Percentiles rank a stretch among this genome's conserved stretches.
These are phyloP conservation scores for Kodamaea fukazawae DNA, from an alignment of 805 yeast species.

Conservation along the genomic window DNA sequence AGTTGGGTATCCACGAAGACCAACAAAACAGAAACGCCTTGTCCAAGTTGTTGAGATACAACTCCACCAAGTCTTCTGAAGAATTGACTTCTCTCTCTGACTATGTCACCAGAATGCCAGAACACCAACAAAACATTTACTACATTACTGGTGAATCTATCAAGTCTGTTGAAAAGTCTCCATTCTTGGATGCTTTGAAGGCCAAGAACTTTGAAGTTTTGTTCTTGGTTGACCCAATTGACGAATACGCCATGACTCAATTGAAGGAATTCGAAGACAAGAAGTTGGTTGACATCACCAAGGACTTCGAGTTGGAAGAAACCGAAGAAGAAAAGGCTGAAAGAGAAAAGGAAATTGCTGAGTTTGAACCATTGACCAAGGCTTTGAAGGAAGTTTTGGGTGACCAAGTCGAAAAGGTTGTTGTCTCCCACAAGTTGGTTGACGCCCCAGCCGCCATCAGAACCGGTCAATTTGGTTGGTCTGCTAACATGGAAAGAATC, in stretches of 20 bases:
- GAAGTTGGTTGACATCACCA: conserved; percentile 97
- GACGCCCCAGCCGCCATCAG: conserved; percentile 99
- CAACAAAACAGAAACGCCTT: conserved; percentile 94
- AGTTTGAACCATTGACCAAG: conserved; percentile 89
- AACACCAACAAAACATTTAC: conserved; percentile 99
- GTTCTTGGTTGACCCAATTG: conserved; percentile 98
- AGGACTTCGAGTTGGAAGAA: conserved; percentile 98
- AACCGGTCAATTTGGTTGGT: conserved; percentile 99
- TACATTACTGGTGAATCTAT: conserved; percentile 98
- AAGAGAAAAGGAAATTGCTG: conserved; percentile 91
- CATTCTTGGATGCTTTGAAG: conserved; percentile 97
- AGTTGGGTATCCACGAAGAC: conserved; percentile 99
- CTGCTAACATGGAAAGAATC: conserved; percentile 99
- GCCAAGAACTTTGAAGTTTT: conserved; percentile 98
- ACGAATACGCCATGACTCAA: conserved; percentile 99
- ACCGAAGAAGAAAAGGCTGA: conserved; percentile 94
- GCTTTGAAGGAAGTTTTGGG: conserved; percentile 96
- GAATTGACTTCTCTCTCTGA: conserved; percentile 93
- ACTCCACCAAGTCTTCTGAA: conserved; percentile 93
- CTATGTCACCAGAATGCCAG: conserved; percentile 99
- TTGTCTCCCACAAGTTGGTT: conserved; percentile 93
- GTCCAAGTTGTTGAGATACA: conserved; percentile 94
- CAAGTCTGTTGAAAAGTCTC: conserved; percentile 98
- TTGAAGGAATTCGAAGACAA: conserved; percentile 99
- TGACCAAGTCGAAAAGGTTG: conserved; percentile 98